A percentile compares a stretch with the other conserved stretches of the same genome.
These are phyloP conservation scores for Ascomycota sp. DNA, from an alignment of 2,329 filamentous ascomycete species.

Conservation along the genomic window DNA sequence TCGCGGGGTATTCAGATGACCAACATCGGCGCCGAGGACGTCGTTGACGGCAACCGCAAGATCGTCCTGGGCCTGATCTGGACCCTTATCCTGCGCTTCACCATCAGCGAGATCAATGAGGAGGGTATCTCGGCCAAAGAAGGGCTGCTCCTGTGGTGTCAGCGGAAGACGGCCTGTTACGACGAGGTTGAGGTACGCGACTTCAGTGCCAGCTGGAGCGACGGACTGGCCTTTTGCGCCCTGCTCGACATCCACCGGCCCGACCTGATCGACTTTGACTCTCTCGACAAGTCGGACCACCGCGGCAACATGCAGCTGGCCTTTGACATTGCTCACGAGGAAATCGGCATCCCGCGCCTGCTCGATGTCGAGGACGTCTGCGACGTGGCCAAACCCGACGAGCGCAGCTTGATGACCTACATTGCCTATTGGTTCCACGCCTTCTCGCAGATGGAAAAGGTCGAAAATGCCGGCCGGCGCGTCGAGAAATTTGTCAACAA, in stretches of 20 bases:
- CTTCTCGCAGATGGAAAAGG: slow-evolving; percentile 95
- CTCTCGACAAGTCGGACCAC: slow-evolving; percentile 82
- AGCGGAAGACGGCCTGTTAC: slow-evolving; percentile 95
- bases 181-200: slow-evolving; percentile 89
- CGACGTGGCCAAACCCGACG: slow-evolving; percentile 86
- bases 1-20: slow-evolving; percentile 84
- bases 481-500: slow-evolving; percentile 98
- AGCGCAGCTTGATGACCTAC: slow-evolving; percentile 94
- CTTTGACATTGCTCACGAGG: slow-evolving; percentile 85
- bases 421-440: slow-evolving; percentile 99
- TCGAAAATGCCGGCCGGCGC: slow-evolving; percentile 85
- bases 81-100: slow-evolving; percentile 94
- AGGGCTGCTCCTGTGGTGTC: slow-evolving; percentile 85
- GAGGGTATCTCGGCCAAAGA: slow-evolving; percentile 97
- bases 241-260: slow-evolving; percentile 90
- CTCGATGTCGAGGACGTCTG: slow-evolving; percentile 96
- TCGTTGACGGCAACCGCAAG: slow-evolving; percentile 92
- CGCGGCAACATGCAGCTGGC: slow-evolving; percentile 93
- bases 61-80: slow-evolving; percentile 94
- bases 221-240: slow-evolving; percentile 89
- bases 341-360: slow-evolving; percentile 89
- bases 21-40: slow-evolving; percentile 94
- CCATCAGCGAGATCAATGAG: slow-evolving; percentile 94
- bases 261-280: slow-evolving; percentile 90
- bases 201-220: slow-evolving; percentile 92